Conservation (phyloP, 345 rosid genomes). For the Sonneratia caseolaris region DNA sequence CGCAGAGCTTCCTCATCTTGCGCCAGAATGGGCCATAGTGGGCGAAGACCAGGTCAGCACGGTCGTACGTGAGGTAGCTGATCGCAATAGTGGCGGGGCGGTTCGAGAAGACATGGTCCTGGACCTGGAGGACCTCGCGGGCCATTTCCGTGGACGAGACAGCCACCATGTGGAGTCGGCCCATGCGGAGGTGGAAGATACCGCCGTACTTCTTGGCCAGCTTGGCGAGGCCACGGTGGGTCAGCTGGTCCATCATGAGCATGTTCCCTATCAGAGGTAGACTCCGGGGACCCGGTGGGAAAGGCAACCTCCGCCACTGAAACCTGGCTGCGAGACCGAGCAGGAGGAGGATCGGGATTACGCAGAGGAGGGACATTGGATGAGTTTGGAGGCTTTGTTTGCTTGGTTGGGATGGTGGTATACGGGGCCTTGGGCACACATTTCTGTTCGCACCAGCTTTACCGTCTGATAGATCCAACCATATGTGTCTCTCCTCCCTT, state of each 20-base stretch:
- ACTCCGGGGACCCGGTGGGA: slow-evolving; percentile 80
- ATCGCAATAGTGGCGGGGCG: slow-evolving; percentile 74
- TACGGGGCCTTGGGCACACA: no score
- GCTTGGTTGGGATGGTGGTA: not conserved
- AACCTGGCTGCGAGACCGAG: slow-evolving; percentile 12
- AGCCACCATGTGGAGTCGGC: slow-evolving; percentile 37
- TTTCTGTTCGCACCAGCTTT: no score
- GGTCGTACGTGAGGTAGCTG: slow-evolving; percentile 53
- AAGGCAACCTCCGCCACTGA: slow-evolving; percentile 20
- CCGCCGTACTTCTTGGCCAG: slow-evolving; percentile 52
- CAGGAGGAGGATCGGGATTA: slow-evolving; percentile 9
- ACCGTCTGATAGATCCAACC: no score
- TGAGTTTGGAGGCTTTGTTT: not conserved
- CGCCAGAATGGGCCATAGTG: slow-evolving; percentile 91
- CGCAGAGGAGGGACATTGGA: slow-evolving; percentile 4
- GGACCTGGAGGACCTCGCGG: slow-evolving; percentile 61
- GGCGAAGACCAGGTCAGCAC: slow-evolving; percentile 92
- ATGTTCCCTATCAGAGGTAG: slow-evolving; percentile 64
- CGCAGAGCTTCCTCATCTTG: slow-evolving; percentile 83
- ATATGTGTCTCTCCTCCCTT: no score
- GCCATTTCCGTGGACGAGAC: slow-evolving; percentile 64
- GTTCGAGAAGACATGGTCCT: slow-evolving; percentile 57
- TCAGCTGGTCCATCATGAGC: slow-evolving; percentile 51
- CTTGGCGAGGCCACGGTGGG: slow-evolving; percentile 63
- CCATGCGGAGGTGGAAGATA: slow-evolving; percentile 47